These are phyloP conservation scores for Xylariaceae sp. DNA, from an alignment of 2,329 filamentous ascomycete genomes.

Conservation along the genomic window DNA sequence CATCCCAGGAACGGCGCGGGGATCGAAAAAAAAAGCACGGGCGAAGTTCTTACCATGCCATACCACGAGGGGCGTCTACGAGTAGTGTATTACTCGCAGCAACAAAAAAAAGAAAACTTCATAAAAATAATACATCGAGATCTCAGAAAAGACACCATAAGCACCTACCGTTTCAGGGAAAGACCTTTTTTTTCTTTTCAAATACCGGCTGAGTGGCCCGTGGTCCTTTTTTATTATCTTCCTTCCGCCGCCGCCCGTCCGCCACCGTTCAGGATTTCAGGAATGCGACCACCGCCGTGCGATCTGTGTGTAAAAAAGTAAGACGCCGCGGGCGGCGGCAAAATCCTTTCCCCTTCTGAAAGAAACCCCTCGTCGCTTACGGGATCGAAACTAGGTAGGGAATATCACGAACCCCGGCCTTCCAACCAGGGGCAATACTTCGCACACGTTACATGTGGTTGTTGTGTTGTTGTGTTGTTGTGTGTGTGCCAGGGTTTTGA, in stretches of 20 bases:
- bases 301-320: not conserved
- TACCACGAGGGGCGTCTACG: not conserved
- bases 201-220: no score
- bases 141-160: not conserved
- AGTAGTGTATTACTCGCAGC: not conserved
- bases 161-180: no score
- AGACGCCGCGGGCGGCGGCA: slow-evolving; percentile 4
- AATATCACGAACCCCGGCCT: not conserved
- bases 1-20: not conserved
- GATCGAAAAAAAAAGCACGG: not conserved
- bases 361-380: not conserved
- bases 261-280: slow-evolving; percentile 11
- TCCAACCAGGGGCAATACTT: not conserved
- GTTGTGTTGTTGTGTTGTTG: no score
- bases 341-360: not conserved
- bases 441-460: not conserved
- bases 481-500: not conserved
- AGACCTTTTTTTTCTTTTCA: no score
- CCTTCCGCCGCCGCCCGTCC: no score
- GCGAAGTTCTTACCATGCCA: not conserved
- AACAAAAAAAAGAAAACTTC: not conserved
- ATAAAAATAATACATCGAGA: not conserved
- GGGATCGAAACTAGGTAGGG: no score
- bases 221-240: not conserved
- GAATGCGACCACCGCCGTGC: slow-evolving; percentile 5